Conservation (phyloP, 139 green algal genomes). For the Picochlorum costavermella region DNA sequence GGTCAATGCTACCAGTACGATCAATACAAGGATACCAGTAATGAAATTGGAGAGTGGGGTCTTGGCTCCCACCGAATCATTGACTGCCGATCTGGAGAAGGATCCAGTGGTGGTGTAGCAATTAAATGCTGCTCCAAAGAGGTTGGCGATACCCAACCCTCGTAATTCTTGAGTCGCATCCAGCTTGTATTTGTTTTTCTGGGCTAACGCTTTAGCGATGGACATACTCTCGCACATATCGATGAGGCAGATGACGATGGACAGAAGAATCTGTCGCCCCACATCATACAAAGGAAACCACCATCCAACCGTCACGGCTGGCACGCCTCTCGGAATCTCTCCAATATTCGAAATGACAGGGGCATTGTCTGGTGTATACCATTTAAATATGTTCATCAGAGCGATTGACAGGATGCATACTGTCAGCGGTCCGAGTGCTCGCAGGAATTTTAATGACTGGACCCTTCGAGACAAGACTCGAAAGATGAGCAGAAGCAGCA, state of each 20-base stretch:
- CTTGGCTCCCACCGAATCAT: conserved; percentile 45
- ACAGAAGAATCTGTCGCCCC: conserved; percentile 29
- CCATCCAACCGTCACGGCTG: conserved; percentile 28
- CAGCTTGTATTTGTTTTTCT: conserved; percentile 72
- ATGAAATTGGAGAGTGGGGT: conserved; percentile 48
- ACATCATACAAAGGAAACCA: conserved; percentile 38
- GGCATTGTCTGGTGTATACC: background rate
- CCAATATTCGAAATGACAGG: conserved; percentile 32
- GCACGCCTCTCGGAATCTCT: conserved; percentile 34
- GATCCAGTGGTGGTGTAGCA: conserved; percentile 80
- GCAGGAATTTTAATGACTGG: conserved; percentile 27
- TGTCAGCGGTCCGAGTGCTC: conserved; percentile 40
- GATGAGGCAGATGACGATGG: conserved; percentile 53
- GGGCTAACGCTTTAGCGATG: conserved; percentile 74
- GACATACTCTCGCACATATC: conserved; percentile 73
- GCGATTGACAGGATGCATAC: conserved; percentile 45
- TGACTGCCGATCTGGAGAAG: conserved; percentile 80
- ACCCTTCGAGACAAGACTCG: conserved; percentile 4
- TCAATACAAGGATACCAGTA: conserved; percentile 50
- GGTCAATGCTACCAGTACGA: conserved; percentile 67
- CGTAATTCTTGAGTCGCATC: conserved; percentile 76
- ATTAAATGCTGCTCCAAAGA: conserved; percentile 70
- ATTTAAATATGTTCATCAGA: conserved; percentile 40
- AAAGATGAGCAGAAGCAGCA: conserved; percentile 37
- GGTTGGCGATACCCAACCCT: conserved; percentile 78